Evolutionary conservation across 2,329 filamentous ascomycete genomes (phyloP).

Genomic region (Claviceps sp.): DNA sequence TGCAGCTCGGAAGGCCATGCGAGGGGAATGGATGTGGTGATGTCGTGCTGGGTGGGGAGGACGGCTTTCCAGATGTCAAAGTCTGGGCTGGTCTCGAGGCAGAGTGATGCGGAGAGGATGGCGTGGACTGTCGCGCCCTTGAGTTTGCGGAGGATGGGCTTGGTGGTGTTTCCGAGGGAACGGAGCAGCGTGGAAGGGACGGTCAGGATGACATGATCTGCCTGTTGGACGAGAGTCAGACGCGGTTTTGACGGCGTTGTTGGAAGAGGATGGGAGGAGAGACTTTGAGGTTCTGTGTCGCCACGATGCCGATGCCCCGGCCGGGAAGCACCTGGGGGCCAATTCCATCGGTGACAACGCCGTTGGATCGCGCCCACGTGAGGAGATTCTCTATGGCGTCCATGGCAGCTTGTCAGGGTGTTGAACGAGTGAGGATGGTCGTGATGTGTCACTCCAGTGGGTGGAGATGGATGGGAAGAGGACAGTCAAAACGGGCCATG

Average conservation of each 20-base stretch:
- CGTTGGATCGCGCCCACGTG: constrained; percentile 51
- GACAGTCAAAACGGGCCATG: neutral
- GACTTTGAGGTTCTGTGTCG: constrained; percentile 53
- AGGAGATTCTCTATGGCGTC: constrained; percentile 38
- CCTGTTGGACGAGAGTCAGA: constrained; percentile 11
- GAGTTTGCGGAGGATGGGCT: constrained; percentile 36
- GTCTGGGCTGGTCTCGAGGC: constrained; percentile 34
- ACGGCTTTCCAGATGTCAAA: constrained; percentile 50
- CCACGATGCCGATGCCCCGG: constrained; percentile 66
- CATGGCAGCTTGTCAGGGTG: neutral
- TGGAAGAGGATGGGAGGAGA: neutral
- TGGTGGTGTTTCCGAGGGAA: constrained; percentile 46
- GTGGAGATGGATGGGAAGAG: neutral
- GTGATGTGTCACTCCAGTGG: neutral
- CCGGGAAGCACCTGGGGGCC: constrained; percentile 53
- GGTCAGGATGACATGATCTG: constrained; percentile 43
- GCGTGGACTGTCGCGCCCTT: constrained; percentile 50
- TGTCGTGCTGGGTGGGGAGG: constrained; percentile 50
- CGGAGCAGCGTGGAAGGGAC: constrained; percentile 53
- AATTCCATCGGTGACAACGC: constrained; percentile 55
- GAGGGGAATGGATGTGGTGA: constrained; percentile 34
- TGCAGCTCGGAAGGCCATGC: constrained; percentile 32
- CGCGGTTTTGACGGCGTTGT: too few species aligned
- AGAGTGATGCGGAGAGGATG: constrained; percentile 56
- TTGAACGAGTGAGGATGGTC: neutral